phyloP scores from a whole-genome alignment of 2,329 filamentous ascomycete species.

The Grosmannia serpens region DNA sequence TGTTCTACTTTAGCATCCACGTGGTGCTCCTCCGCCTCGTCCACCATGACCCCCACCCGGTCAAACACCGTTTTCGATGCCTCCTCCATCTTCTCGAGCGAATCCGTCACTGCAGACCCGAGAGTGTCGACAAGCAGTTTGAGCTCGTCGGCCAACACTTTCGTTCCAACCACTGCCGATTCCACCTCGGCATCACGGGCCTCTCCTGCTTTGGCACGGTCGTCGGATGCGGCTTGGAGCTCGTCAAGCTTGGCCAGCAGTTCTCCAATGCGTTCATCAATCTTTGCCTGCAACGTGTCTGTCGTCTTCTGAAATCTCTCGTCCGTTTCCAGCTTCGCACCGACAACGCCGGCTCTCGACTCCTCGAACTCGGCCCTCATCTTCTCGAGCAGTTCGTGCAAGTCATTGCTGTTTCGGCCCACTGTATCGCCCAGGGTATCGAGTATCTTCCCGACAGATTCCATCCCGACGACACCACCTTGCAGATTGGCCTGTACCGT shows the following conservation, averaged over 20 bases:
- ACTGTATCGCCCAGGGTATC: conserved; percentile 55
- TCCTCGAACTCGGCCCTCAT: conserved; percentile 84
- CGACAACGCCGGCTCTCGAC: conserved; percentile 66
- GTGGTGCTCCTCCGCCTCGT: conserved; percentile 65
- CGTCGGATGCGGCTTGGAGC: conserved; percentile 62
- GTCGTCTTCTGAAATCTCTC: conserved; percentile 57
- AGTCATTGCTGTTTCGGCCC: conserved; percentile 47
- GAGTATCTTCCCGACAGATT: conserved; percentile 59
- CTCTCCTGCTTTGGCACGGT: conserved; percentile 61
- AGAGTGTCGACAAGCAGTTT: conserved; percentile 78
- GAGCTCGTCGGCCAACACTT: conserved; percentile 74
- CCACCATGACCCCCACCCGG: conserved; percentile 67
- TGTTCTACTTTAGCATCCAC: conserved; percentile 67
- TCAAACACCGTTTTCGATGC: conserved; percentile 80
- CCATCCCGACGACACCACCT: conserved; percentile 60
- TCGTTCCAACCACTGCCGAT: conserved; percentile 62
- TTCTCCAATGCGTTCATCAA: conserved; percentile 59
- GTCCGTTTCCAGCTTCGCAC: conserved; percentile 71
- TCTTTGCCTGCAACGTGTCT: conserved; percentile 40
- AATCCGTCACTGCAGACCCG: conserved; percentile 67
- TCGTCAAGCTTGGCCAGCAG: conserved; percentile 84
- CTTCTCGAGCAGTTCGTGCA: conserved; percentile 61
- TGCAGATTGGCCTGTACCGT: conserved; percentile 67
- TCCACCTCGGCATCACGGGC: conserved; percentile 63
- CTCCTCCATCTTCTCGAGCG: conserved; percentile 75